Conservation (phyloP, 345 rosid species). For the Eutrema heterophyllum region DNA sequence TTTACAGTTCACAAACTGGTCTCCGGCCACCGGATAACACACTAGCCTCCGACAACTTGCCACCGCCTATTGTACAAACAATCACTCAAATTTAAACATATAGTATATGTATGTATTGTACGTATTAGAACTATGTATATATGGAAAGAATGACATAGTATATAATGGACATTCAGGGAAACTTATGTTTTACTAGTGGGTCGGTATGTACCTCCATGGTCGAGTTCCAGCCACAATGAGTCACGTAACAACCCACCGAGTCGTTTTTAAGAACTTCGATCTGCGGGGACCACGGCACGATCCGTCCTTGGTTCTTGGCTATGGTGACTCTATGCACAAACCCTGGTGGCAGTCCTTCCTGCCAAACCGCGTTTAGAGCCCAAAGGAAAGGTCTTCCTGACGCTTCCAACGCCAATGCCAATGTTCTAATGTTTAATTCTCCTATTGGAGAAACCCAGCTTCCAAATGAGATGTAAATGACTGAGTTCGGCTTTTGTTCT, state of each 20-base stretch:
- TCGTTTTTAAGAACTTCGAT: slow-evolving; percentile 42
- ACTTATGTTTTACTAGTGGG: neutral
- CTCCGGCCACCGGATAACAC: slow-evolving; percentile 79
- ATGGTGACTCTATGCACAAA: slow-evolving; percentile 35
- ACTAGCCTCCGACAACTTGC: slow-evolving; percentile 36
- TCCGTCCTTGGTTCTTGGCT: slow-evolving; percentile 36
- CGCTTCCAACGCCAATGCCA: slow-evolving; percentile 53
- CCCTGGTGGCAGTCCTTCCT: slow-evolving; percentile 51
- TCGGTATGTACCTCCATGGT: slow-evolving; percentile 45
- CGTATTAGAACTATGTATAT: neutral
- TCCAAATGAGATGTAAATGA: slow-evolving; percentile 67
- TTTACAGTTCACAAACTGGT: slow-evolving; percentile 68
- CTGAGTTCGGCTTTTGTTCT: slow-evolving; percentile 44
- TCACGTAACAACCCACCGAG: slow-evolving; percentile 52
- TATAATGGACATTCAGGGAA: neutral
- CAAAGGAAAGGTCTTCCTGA: slow-evolving; percentile 54
- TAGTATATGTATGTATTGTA: neutral
- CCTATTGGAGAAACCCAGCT: slow-evolving; percentile 85
- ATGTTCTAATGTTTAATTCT: slow-evolving; percentile 41
- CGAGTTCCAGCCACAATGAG: slow-evolving; percentile 96
- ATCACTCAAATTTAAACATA: neutral
- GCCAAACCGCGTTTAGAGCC: slow-evolving; percentile 53
- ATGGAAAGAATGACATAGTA: neutral
- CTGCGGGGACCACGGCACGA: slow-evolving; percentile 81
- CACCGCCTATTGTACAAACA: slow-evolving; percentile 16